Percentiles rank a stretch among this genome's conserved stretches.
These are phyloP conservation scores for Neophaeococcomyces aloes DNA, from an alignment of 2,329 filamentous ascomycete species.

Conservation along the genomic window DNA sequence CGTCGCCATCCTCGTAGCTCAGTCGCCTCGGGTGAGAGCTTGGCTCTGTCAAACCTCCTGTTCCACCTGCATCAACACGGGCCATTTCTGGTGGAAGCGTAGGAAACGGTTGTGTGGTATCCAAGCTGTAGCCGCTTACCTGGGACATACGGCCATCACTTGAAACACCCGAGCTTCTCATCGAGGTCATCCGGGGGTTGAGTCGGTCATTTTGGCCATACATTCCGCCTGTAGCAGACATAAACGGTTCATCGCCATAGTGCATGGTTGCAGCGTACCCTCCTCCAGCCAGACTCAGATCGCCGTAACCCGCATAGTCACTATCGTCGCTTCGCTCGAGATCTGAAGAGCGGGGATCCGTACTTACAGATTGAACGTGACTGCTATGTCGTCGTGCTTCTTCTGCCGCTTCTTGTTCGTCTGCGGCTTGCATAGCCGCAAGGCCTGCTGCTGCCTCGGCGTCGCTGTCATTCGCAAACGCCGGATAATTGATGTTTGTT, in stretches of 20 bases:
- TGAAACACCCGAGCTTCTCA: conserved; percentile 21
- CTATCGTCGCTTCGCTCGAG: conserved; percentile 53
- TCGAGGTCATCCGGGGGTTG: conserved; percentile 19
- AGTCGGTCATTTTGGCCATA: conserved; percentile 16
- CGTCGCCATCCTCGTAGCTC: conserved; percentile 90
- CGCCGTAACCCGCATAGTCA: conserved; percentile 56
- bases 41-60: conserved; percentile 76
- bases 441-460: conserved; percentile 76
- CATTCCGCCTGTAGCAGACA: conserved; percentile 13
- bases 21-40: conserved; percentile 53
- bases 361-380: conserved; percentile 23
- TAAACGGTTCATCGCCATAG: conserved; percentile 44
- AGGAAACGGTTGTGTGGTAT: conserved; percentile 48
- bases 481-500: conserved; percentile 37
- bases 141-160: conserved; percentile 21
- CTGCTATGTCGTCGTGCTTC: conserved; percentile 49
- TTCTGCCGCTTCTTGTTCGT: conserved; percentile 57
- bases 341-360: conserved; percentile 21
- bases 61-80: conserved; percentile 75
- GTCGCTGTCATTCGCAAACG: conserved; percentile 66
- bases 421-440: conserved; percentile 72
- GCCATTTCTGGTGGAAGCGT: conserved; percentile 45
- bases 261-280: conserved; percentile 55
- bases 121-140: conserved; percentile 27
- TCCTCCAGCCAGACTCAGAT: conserved; percentile 64